Evolutionary conservation across 202 grass and related monocot species (phyloP).

Genomic region (Carex arenaria): DNA sequence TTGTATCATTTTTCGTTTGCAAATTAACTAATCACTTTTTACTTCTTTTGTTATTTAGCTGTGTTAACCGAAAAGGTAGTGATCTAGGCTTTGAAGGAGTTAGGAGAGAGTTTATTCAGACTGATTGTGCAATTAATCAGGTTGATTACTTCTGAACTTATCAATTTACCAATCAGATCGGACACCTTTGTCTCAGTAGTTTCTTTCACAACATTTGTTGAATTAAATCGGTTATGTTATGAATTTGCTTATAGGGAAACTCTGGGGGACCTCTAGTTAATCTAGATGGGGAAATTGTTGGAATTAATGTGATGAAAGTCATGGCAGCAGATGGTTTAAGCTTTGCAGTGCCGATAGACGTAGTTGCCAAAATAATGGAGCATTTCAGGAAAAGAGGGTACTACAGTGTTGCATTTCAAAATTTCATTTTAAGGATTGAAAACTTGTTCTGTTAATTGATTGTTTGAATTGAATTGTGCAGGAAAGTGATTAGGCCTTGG

Average conservation of each 20-base stretch:
- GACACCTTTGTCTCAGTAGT: slow-evolving; percentile 15
- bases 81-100: slow-evolving; percentile 78
- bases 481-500: slow-evolving; percentile 80
- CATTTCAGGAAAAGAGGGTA: slow-evolving; percentile 81
- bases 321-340: slow-evolving; percentile 52
- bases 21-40: not conserved
- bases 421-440: not conserved
- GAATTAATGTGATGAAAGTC: slow-evolving; percentile 74
- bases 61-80: slow-evolving; percentile 90
- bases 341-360: slow-evolving; percentile 83
- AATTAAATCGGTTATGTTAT: slow-evolving; percentile 16
- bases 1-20: not conserved
- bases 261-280: slow-evolving; percentile 88
- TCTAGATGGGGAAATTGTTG: slow-evolving; percentile 80
- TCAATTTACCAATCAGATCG: slow-evolving; percentile 6
- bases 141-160: not conserved
- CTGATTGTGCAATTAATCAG: slow-evolving; percentile 87
- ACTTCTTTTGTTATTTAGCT: slow-evolving; percentile 35
- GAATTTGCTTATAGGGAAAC: slow-evolving; percentile 48
- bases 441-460: not conserved
- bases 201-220: slow-evolving; percentile 13
- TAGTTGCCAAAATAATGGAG: slow-evolving; percentile 68
- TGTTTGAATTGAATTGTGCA: slow-evolving; percentile 33
- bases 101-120: slow-evolving; percentile 84
- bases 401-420: slow-evolving; percentile 7